These are phyloP conservation scores for Nicotiana benthamiana DNA, from an alignment of 257 asterid species.

Conservation along the genomic window DNA sequence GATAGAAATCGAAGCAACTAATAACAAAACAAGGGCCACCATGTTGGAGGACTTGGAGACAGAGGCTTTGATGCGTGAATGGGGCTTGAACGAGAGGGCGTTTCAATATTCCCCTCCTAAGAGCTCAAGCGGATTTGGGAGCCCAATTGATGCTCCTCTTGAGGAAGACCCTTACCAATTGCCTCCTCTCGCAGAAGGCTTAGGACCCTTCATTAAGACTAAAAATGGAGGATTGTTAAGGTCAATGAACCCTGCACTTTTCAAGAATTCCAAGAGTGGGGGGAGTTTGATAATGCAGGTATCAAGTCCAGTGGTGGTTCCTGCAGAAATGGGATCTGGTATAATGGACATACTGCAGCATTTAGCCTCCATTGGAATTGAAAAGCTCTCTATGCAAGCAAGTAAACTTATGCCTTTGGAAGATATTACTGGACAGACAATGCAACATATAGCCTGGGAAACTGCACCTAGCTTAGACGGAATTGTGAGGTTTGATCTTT, in stretches of 20 bases:
- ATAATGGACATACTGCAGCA: conserved; percentile 79
- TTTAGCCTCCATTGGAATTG: conserved; percentile 81
- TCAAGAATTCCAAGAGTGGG: conserved; percentile 49
- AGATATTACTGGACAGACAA: conserved; percentile 73
- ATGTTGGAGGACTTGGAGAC: conserved; percentile 82
- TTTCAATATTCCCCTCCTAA: conserved; percentile 63
- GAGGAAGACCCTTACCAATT: conserved; percentile 43
- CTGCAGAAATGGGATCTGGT: conserved; percentile 91
- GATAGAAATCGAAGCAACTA: conserved; percentile 32
- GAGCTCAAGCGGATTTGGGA: conserved; percentile 46
- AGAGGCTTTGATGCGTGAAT: conserved; percentile 74
- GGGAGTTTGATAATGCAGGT: conserved; percentile 89
- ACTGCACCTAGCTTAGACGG: conserved; percentile 48
- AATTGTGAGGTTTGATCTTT: conserved; percentile 48
- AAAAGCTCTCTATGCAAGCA: conserved; percentile 93
- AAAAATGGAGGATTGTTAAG: conserved; percentile 79
- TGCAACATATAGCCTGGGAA: conserved; percentile 82
- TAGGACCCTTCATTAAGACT: conserved; percentile 74
- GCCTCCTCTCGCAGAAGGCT: conserved; percentile 75
- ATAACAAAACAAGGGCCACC: conserved; percentile 42
- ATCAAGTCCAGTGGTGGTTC: conserved; percentile 84
- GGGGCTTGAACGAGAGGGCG: conserved; percentile 69
- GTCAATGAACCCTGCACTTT: conserved; percentile 75
- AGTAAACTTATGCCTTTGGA: conserved; percentile 85
- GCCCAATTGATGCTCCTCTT: conserved; percentile 45